Percentiles rank a stretch among this genome's conserved stretches.
These are phyloP conservation scores for Trichoderma polysporum DNA, from an alignment of 2,329 filamentous ascomycete species.

Conservation along the genomic window DNA sequence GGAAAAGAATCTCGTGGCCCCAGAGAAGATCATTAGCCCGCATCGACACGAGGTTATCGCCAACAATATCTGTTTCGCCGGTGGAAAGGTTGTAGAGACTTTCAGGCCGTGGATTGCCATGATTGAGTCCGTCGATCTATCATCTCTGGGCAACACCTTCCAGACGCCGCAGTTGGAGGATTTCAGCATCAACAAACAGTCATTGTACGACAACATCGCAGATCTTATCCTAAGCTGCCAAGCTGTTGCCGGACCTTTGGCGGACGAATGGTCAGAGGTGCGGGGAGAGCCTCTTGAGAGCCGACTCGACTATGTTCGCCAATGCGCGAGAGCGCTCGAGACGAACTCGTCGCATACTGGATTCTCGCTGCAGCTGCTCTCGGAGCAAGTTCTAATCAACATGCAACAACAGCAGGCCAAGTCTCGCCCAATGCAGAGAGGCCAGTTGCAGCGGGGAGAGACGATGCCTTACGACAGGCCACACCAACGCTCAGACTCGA, in stretches of 20 bases:
- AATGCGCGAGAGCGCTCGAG: constrained; percentile 77
- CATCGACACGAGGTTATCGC: constrained; percentile 76
- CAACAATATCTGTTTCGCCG: constrained; percentile 77
- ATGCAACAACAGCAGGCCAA: constrained; percentile 39
- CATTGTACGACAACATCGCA: constrained; percentile 87
- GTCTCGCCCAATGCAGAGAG: constrained; percentile 41
- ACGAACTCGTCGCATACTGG: constrained; percentile 83
- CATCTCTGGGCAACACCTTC: constrained; percentile 71
- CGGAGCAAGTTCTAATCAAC: constrained; percentile 70
- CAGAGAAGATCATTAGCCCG: constrained; percentile 79
- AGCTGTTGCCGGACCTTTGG: constrained; percentile 83
- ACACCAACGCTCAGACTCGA: constrained; percentile 59
- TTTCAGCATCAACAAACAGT: constrained; percentile 88
- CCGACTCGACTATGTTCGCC: constrained; percentile 75
- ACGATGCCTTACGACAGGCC: constrained; percentile 55
- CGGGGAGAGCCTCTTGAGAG: constrained; percentile 87
- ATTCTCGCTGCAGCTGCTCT: constrained; percentile 82
- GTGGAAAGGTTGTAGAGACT: constrained; percentile 77
- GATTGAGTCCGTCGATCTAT: constrained; percentile 89
- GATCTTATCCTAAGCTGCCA: constrained; percentile 88
- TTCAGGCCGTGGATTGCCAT: constrained; percentile 88
- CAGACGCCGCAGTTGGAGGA: constrained; percentile 84
- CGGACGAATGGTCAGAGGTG: constrained; percentile 94
- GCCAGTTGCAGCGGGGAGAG: constrained; percentile 56
- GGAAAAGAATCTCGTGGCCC: constrained; percentile 75